Percentiles rank a stretch among this genome's conserved stretches.
These are phyloP conservation scores for Bombardia bombarda DNA, from an alignment of 495 filamentous ascomycete species.

Conservation along the genomic window DNA sequence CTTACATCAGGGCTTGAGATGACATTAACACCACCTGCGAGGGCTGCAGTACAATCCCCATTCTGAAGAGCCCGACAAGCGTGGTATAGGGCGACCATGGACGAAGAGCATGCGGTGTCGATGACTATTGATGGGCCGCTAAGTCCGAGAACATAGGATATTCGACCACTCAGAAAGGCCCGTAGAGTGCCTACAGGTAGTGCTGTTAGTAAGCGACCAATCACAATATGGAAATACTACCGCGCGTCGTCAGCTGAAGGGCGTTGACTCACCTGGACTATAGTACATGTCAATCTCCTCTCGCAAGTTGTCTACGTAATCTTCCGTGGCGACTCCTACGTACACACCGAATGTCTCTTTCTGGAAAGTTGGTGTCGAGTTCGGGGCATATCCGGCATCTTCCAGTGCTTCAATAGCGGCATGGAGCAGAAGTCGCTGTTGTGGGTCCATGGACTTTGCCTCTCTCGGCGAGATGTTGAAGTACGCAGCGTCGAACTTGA, in stretches of 20 bases:
- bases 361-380: slow-evolving; percentile 64
- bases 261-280: too few relatives aligned
- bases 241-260: too few relatives aligned
- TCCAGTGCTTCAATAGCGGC: slow-evolving; percentile 79
- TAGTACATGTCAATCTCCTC: slow-evolving; percentile 78
- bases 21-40: slow-evolving; percentile 55
- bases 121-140: slow-evolving; percentile 30
- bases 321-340: slow-evolving; percentile 73
- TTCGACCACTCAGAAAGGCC: slow-evolving; percentile 51
- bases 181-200: slow-evolving; percentile 63
- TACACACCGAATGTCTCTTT: slow-evolving; percentile 70
- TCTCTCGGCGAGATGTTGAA: slow-evolving; percentile 85
- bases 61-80: slow-evolving; percentile 59
- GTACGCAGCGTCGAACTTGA: slow-evolving; percentile 60
- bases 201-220: too few relatives aligned
- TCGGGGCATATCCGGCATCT: slow-evolving; percentile 67
- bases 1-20: slow-evolving; percentile 66
- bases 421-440: slow-evolving; percentile 63
- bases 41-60: slow-evolving; percentile 56
- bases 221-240: too few relatives aligned
- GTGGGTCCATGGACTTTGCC: slow-evolving; percentile 69
- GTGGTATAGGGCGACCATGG: slow-evolving; percentile 28
- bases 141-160: slow-evolving; percentile 37
- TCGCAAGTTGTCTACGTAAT: slow-evolving; percentile 69
- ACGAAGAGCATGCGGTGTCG: slow-evolving; percentile 38